These are phyloP conservation scores for Cyclanthera cordifolia DNA, from an alignment of 306 rosid genomes.

Conservation along the genomic window DNA sequence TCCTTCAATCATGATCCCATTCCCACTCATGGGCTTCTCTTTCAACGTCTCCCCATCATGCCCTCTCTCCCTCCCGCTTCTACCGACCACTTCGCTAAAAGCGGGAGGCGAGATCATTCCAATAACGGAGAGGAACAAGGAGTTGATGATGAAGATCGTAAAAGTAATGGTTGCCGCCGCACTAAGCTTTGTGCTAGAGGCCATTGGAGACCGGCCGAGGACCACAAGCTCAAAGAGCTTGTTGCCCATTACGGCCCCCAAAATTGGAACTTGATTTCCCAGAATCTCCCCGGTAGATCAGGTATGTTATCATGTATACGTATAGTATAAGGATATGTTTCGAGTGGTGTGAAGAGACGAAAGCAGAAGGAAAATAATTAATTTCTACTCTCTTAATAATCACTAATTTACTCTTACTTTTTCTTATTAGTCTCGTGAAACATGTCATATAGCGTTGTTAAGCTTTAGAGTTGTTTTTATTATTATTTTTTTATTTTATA, in stretches of 20 bases:
- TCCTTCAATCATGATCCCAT: constrained; percentile 16
- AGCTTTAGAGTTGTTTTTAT: no score
- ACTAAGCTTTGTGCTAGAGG: constrained; percentile 69
- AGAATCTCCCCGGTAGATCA: constrained; percentile 71
- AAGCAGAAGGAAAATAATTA: no score
- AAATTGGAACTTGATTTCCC: constrained; percentile 88
- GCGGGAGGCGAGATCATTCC: neutral
- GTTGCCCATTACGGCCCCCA: constrained; percentile 81
- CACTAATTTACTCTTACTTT: no score
- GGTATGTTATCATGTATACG: constrained; percentile 3
- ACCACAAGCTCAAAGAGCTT: constrained; percentile 64
- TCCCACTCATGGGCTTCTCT: neutral
- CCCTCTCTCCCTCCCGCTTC: constrained; percentile 14
- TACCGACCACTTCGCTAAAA: neutral
- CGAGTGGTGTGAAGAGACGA: no score
- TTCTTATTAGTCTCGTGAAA: no score
- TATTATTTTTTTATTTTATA: no score
- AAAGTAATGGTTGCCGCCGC: neutral
- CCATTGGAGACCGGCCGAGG: constrained; percentile 95
- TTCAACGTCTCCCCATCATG: neutral
- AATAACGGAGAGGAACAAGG: constrained; percentile 20
- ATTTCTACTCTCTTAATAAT: no score
- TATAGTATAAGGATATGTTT: no score
- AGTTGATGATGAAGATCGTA: neutral
- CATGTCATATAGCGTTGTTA: neutral